A percentile compares a stretch with the other conserved stretches of the same genome.
Conservation (phyloP, 345 rosid species). For the Ceriops decandra region DNA sequence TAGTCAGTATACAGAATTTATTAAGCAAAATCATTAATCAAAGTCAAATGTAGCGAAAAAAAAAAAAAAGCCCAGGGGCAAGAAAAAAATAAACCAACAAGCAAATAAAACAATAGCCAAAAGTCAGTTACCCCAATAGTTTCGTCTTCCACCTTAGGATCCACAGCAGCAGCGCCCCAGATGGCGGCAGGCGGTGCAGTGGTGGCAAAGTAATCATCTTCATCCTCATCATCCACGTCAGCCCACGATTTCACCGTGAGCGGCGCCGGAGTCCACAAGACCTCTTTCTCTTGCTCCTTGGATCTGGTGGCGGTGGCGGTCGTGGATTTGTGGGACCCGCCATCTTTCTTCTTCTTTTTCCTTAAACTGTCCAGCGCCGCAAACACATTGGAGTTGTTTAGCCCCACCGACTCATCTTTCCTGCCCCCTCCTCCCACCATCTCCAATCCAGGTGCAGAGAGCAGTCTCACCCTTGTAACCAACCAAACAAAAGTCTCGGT, state of each 20-base stretch:
- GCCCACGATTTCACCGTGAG: conserved; percentile 53
- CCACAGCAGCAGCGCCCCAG: conserved; percentile 32
- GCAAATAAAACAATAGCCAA: background rate
- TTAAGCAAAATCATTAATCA: too few species aligned
- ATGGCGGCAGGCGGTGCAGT: conserved; percentile 42
- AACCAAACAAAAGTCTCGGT: background rate
- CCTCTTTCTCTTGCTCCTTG: conserved; percentile 42
- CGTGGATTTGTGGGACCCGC: conserved; percentile 26
- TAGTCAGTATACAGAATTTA: too few species aligned
- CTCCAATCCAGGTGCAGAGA: background rate
- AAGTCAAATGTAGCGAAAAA: too few species aligned
- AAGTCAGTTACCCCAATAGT: background rate
- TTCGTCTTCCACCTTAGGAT: background rate
- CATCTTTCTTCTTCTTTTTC: conserved; percentile 53
- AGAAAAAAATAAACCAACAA: conserved; percentile 3
- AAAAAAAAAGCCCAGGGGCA: too few species aligned
- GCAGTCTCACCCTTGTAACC: background rate
- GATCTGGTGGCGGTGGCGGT: conserved; percentile 13
- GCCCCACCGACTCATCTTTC: conserved; percentile 46
- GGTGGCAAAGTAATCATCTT: conserved; percentile 54
- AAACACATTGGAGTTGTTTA: conserved; percentile 52
- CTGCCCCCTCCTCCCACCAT: conserved; percentile 55
- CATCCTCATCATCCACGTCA: conserved; percentile 48
- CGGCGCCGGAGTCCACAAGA: conserved; percentile 51
- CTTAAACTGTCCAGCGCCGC: conserved; percentile 53